Evolutionary conservation across 352 stramenopile genomes (phyloP).

Genomic region (Phytopythium oedochilum): DNA sequence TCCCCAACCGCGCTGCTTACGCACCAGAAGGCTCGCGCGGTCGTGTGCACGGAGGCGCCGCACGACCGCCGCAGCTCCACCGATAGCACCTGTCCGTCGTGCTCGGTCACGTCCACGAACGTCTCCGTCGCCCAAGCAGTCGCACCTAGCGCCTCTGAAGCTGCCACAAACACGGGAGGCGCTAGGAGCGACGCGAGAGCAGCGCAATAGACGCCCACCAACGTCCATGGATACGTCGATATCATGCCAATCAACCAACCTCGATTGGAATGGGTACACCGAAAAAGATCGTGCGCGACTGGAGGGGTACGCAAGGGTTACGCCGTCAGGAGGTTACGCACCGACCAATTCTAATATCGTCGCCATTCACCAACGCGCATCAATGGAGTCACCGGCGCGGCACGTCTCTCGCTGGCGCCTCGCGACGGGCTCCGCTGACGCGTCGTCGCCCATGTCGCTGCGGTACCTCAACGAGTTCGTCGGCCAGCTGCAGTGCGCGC

Average conservation of each 20-base stretch:
- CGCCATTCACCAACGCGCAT: not conserved
- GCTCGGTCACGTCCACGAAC: constrained; percentile 12
- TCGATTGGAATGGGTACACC: not conserved
- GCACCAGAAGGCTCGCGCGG: constrained; percentile 14
- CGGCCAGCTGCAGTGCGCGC: constrained; percentile 67
- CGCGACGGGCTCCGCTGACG: not conserved
- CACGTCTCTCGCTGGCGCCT: constrained; percentile 34
- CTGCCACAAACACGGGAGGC: not conserved
- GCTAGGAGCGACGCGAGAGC: not conserved
- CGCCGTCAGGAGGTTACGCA: too few species aligned
- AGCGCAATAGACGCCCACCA: not conserved
- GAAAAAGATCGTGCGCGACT: not conserved
- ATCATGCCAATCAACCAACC: too few species aligned
- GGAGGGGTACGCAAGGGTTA: not conserved
- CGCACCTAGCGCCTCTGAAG: not conserved
- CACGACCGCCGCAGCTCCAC: constrained; percentile 20
- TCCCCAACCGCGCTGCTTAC: not conserved
- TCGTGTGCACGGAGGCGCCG: constrained; percentile 8
- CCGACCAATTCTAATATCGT: too few species aligned
- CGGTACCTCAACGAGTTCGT: constrained; percentile 86
- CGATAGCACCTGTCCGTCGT: constrained; percentile 2
- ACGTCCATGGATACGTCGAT: too few species aligned
- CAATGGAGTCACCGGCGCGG: constrained; percentile 8
- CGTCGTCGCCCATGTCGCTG: constrained; percentile 33
- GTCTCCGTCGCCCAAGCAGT: constrained; percentile 16